Percentiles rank a stretch among this genome's conserved stretches.
These are phyloP conservation scores for Clitopilus hobsonii DNA, from an alignment of 768 basidiomycete genomes.

Conservation along the genomic window DNA sequence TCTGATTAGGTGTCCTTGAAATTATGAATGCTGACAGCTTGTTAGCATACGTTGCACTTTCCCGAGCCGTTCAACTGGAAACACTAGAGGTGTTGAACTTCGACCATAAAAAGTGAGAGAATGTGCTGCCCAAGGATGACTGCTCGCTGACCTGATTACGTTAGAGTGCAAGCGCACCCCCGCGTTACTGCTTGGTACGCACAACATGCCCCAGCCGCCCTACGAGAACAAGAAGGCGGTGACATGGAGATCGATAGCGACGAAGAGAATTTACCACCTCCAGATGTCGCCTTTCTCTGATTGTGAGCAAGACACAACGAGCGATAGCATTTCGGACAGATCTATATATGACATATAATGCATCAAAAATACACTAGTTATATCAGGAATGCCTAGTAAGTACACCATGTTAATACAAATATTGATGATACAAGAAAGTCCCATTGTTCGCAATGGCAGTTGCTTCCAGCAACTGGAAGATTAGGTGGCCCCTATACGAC, in stretches of 20 bases:
- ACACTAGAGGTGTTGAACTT: conserved; percentile 65
- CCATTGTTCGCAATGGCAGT: no score
- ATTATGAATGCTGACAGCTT: neutral
- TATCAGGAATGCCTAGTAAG: neutral
- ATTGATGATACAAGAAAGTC: neutral
- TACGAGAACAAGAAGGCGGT: neutral
- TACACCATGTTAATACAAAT: conserved; percentile 1
- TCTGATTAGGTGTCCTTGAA: no score
- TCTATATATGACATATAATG: neutral
- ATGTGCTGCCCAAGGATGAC: neutral
- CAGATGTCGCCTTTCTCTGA: neutral
- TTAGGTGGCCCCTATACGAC: no score
- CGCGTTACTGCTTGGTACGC: conserved; percentile 56
- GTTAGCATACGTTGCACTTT: conserved; percentile 67
- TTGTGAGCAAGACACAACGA: neutral
- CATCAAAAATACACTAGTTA: neutral
- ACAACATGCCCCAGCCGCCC: conserved; percentile 17
- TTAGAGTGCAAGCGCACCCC: conserved; percentile 61
- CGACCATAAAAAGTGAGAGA: conserved; percentile 47
- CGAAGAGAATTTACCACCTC: neutral
- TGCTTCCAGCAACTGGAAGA: no score
- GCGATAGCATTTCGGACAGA: neutral
- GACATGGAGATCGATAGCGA: neutral
- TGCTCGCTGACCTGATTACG: neutral
- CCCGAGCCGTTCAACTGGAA: conserved; percentile 66